These are phyloP conservation scores for Heterobasidion occidentale DNA, from an alignment of 1,284 basidiomycete species.

Conservation along the genomic window DNA sequence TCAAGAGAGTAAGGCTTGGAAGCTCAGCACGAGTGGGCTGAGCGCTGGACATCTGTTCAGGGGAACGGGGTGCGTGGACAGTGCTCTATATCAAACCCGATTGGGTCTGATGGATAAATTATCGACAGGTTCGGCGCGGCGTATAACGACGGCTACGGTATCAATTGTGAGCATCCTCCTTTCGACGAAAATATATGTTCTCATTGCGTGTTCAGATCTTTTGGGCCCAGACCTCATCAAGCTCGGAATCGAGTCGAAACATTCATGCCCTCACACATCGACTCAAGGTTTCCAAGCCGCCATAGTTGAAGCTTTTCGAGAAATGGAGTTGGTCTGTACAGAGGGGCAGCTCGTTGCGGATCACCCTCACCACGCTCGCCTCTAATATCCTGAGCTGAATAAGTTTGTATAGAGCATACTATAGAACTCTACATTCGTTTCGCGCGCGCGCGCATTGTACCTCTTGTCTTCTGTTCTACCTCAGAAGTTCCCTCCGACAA, in stretches of 20 bases:
- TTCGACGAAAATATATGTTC: background rate
- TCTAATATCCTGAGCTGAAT: background rate
- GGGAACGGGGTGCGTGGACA: constrained; percentile 70
- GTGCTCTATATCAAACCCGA: constrained; percentile 2
- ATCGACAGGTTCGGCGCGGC: constrained; percentile 61
- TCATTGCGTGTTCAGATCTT: constrained; percentile 50
- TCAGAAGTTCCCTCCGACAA: constrained; percentile 29
- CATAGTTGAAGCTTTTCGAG: constrained; percentile 44
- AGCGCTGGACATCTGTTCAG: constrained; percentile 84
- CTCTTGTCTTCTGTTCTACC: background rate
- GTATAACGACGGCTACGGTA: constrained; percentile 84
- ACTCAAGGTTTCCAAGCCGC: constrained; percentile 66
- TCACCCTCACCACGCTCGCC: background rate
- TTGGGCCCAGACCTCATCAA: constrained; percentile 78
- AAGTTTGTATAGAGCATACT: background rate
- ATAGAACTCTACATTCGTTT: background rate
- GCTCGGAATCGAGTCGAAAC: constrained; percentile 93
- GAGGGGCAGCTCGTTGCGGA: background rate
- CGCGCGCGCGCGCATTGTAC: too few species aligned
- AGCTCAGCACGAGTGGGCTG: constrained; percentile 86
- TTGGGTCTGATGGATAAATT: background rate
- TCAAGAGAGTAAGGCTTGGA: constrained; percentile 77
- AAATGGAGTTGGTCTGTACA: background rate
- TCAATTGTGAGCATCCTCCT: constrained; percentile 64
- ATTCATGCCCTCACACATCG: constrained; percentile 62